Evolutionary conservation across 73 alveolate genomes (phyloP), one percentile per base, ranked within the genome.

Genomic region (Blepharisma japonicum): DNA sequence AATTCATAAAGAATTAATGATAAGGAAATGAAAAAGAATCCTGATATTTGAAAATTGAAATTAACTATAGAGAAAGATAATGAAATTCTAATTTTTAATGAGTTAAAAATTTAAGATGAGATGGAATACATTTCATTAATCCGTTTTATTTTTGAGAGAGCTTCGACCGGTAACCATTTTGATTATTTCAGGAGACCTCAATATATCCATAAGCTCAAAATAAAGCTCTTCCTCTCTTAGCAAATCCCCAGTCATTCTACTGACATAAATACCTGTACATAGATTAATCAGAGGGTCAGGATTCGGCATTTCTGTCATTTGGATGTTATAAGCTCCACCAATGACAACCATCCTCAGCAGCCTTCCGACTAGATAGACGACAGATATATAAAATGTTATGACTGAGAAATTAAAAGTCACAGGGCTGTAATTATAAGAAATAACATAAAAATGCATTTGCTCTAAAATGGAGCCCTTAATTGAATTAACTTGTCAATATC

Each of bases 131-230:
- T 32, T 32, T 32, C 3, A 32, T 32, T 32, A 32, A 32, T 32
- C 42, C 42, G 42, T 32, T 32, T 32, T 32, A 32, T 61, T 14
- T 61, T 25, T 61, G 14, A 61, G 14, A 21, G 79, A 79, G 83
- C 94, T 83, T 46, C 96, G 68, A 39, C 94, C 96, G 27, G 98
- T 92, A 83, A 96, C 88, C 79, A 85, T 89, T 83, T 96, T 96
- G 55, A 92, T 80, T 56, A 94, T 86, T 81, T 96, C 99, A 8
- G 99, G 98, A 11, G 98, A 91, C 71, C 99, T 85, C 92, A 96
- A 78, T 45, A 96, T 87, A 83, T 96, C 99, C 77, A 94, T 92
- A 55, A 94, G 89, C 81, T 91, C 89, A 83, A 84, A 95, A 84
- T 94, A 96, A 81, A 94, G 88, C 81, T 93, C 89, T 78, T 95